Evolutionary conservation across 306 rosid genomes (phyloP), one percentile per base, ranked within the genome.

Genomic region (Pueraria montana): DNA sequence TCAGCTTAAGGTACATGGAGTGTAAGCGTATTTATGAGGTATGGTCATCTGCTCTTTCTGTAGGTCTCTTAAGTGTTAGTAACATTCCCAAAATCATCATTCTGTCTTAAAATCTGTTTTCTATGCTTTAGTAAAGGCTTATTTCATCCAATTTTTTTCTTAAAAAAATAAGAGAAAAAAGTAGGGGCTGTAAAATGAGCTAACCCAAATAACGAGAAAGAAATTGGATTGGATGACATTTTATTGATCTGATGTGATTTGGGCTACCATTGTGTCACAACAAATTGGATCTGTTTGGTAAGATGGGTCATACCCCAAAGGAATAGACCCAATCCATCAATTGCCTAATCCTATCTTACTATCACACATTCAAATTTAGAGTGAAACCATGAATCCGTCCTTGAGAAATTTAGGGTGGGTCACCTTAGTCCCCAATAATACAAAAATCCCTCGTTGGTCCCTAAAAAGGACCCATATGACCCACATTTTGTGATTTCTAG

Each of bases 21-120:
- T 87, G 85, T 67, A 96, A 90, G 87, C 87, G 98, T 79, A 93
- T 93, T 84, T 93, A 91, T 40, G 96, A 96, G 99, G 99, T 95
- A 79, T 86, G 89, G 58, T 76, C 52, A 65, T 80, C 56, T 36
- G 40, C 74, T 71, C 78, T 34, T 77, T 43, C 77, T 66, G 5
- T 36, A 36, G 59, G 14, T 67, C 62, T 84, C 58, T 52, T 21
- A 53, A 77, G 77, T 55, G 68, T 53, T 17, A 42, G 61, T 23
- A 40, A 21, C 23, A 64, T 58, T 63, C 67, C 65, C 55, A 67
- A 67, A 65, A 82, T 75, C 63, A 42, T 34, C 24, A 27, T 63
- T 63, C 67, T 64, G n/a, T 26, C 43, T 53, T 75, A 11, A 67
- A 53, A 52, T 55, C 52, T 76, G 43, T 30, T 43, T 77, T 62